Percentiles rank a stretch among this genome's conserved stretches.
These are phyloP conservation scores for Termitomyces sp. DNA, from an alignment of 768 basidiomycete genomes.

Conservation along the genomic window DNA sequence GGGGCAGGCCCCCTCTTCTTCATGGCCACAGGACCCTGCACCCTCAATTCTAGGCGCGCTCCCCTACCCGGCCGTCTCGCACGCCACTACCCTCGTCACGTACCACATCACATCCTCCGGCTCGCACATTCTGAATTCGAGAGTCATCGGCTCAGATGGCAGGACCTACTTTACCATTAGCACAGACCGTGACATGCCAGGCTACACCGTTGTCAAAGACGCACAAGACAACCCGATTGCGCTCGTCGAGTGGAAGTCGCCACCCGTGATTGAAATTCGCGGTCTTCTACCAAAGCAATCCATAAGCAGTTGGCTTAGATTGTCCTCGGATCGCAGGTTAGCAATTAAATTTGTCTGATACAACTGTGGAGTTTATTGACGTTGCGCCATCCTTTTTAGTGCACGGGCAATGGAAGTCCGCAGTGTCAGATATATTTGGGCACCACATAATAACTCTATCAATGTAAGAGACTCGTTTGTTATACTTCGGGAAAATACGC, in stretches of 20 bases:
- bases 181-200: constrained; percentile 47
- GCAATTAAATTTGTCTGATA: constrained; percentile 3
- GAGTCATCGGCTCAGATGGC: constrained; percentile 46
- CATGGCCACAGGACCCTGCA: constrained; percentile 23
- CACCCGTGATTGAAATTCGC: constrained; percentile 51
- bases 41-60: constrained; percentile 65
- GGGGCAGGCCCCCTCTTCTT: constrained; percentile 23
- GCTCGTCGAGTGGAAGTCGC: constrained; percentile 55
- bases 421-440: constrained; percentile 52
- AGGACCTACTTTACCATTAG: constrained; percentile 47
- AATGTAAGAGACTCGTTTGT: constrained; percentile 37
- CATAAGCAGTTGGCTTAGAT: constrained; percentile 50
- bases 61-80: constrained; percentile 43
- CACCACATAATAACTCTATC: constrained; percentile 49
- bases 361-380: not conserved
- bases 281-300: constrained; percentile 46
- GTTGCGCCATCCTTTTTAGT: constrained; percentile 22
- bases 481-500: not conserved
- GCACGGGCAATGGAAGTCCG: constrained; percentile 50
- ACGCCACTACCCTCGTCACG: constrained; percentile 29
- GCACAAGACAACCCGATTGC: constrained; percentile 44
- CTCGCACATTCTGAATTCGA: constrained; percentile 52
- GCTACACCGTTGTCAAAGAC: constrained; percentile 53
- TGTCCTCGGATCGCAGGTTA: constrained; percentile 46
- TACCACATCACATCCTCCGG: constrained; percentile 51